Base-by-base conservation (phyloP, 169 alveolate species). In the Pseudocohnilembus persalinus region DNA sequence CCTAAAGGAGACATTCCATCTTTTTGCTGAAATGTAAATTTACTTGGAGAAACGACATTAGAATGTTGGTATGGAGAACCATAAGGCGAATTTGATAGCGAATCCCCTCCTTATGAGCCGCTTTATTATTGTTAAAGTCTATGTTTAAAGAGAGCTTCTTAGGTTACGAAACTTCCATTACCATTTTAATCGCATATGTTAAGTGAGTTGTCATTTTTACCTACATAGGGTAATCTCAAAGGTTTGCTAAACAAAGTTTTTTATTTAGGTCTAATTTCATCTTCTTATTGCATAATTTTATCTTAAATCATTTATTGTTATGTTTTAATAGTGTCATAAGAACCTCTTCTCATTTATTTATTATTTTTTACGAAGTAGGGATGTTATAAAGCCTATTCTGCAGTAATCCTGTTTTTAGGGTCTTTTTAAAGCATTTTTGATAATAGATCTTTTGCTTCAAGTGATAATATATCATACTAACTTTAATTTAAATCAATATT, bases 361-460 rank as follows among this genome's bases (percentile, higher is more conserved):
- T 74, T 72, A 25, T 35, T 29, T 74, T 81, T 82, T 80, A 88
- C 88, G 68, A 92, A 92, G 82, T 91, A 90, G 35, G 90, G 88
- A 83, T 92, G 95, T 25, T 85, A 78, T 74, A 94, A 84, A 32
- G 94, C 90, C 83, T 89, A 82, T 1, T 76, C 88, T 1, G 94
- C 95, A 76, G 81, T 84, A 76, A 92, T 83, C 74, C 97, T 86
- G 29, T 88, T 87, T 30, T 81, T 76, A 4, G 97, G 95, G 77
- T 92, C 94, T 74, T 92, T 92, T 84, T 93, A 87, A 31, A 94
- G 90, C 95, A 92, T 92, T 84, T 81, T 83, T 88, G 85, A 77
- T 1, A 92, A 88, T 80, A 94, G 84, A 75, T 88, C 90, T 64
- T 88, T 94, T 20, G 94, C 91, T 25, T 85, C 92, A 73, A 76